These are phyloP conservation scores for Annona cherimola DNA, from an alignment of 164 flowering plant genomes.

Conservation along the genomic window DNA sequence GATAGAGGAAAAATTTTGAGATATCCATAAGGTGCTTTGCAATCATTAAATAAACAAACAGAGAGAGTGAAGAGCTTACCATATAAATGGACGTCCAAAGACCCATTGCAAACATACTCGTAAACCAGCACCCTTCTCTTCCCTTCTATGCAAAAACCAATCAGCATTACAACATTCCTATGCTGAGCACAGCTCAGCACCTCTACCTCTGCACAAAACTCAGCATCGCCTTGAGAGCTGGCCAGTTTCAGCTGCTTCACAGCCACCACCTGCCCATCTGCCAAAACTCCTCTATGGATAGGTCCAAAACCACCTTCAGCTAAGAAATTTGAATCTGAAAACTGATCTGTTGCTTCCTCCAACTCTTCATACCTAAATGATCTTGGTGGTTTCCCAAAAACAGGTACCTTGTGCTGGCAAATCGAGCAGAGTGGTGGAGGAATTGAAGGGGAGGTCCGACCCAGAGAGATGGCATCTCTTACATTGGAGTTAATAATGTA, in stretches of 20 bases:
- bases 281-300: conserved; percentile 70
- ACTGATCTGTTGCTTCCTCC: conserved; percentile 68
- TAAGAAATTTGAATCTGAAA: conserved; percentile 60
- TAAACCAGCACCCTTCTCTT: conserved; percentile 66
- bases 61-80: conserved; percentile 34
- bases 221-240: conserved; percentile 62
- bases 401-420: conserved; percentile 72
- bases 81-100: conserved; percentile 72
- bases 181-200: conserved; percentile 94
- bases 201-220: conserved; percentile 76
- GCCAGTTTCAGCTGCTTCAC: conserved; percentile 67
- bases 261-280: conserved; percentile 76
- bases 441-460: conserved; percentile 38
- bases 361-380: conserved; percentile 61
- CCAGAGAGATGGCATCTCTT: conserved; percentile 49
- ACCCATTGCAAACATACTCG: conserved; percentile 88
- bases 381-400: conserved; percentile 81
- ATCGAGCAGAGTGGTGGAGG: conserved; percentile 90
- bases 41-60: background rate
- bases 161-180: conserved; percentile 81
- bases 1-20: no score
- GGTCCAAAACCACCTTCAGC: conserved; percentile 74
- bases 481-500: conserved; percentile 29
- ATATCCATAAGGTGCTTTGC: no score
- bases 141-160: conserved; percentile 75